Percentiles rank a stretch among this genome's conserved stretches.
Conservation (phyloP, 352 stramenopile species). For the Globisporangium orthogonon region DNA sequence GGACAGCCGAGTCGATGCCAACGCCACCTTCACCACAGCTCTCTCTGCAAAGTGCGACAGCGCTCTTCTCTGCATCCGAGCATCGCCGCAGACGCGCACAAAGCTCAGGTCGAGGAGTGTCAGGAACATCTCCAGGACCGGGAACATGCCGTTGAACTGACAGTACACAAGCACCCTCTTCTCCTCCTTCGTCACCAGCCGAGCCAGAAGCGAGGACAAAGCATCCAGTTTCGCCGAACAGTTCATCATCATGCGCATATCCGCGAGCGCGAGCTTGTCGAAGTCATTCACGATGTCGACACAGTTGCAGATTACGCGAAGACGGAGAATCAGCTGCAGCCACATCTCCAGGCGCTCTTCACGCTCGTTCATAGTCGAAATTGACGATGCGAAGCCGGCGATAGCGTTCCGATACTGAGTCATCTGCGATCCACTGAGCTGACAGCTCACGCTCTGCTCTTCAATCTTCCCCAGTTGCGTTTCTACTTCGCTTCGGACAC, state of each 20-base stretch:
- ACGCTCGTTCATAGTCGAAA: slow-evolving; percentile 24
- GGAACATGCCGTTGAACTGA: slow-evolving; percentile 67
- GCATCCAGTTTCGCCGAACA: slow-evolving; percentile 63
- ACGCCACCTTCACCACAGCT: slow-evolving; percentile 51
- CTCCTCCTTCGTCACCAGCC: slow-evolving; percentile 47
- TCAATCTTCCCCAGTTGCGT: slow-evolving; percentile 72
- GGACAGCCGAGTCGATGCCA: slow-evolving; percentile 60
- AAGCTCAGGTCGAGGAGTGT: slow-evolving; percentile 52
- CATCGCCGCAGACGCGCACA: slow-evolving; percentile 55
- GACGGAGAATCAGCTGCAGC: slow-evolving; percentile 55
- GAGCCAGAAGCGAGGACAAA: slow-evolving; percentile 43
- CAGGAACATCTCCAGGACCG: slow-evolving; percentile 66
- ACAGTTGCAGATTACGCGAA: slow-evolving; percentile 76
- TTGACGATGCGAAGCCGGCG: slow-evolving; percentile 40
- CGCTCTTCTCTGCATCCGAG: slow-evolving; percentile 44
- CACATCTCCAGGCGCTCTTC: slow-evolving; percentile 58
- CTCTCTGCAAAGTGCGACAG: slow-evolving; percentile 70
- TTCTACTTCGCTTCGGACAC: slow-evolving; percentile 74
- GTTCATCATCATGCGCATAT: slow-evolving; percentile 46
- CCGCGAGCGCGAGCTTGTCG: slow-evolving; percentile 69
- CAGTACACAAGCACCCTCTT: slow-evolving; percentile 77
- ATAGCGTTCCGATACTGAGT: slow-evolving; percentile 65
- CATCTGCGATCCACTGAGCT: slow-evolving; percentile 39
- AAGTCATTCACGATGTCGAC: slow-evolving; percentile 71
- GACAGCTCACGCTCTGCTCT: slow-evolving; percentile 70